phyloP scores from a whole-genome alignment of 192 early-diverging fungal species.

The Backusella australiensis region DNA sequence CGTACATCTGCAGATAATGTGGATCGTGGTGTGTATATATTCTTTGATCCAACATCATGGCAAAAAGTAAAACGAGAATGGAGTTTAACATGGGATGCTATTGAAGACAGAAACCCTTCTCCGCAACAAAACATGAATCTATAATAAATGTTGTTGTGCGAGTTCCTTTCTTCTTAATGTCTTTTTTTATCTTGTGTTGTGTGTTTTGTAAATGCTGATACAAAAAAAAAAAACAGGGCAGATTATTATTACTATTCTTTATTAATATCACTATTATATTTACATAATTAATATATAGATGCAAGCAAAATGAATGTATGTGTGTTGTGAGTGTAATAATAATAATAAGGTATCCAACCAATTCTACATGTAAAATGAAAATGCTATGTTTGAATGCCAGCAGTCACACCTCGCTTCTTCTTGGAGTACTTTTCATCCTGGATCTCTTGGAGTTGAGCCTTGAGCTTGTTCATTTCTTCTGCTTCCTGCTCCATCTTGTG shows the following conservation, averaged over 20 bases:
- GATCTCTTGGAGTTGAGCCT: conserved; percentile 39
- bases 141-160: background rate
- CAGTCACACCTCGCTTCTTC: conserved; percentile 30
- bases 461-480: conserved; percentile 43
- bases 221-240: no score
- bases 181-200: background rate
- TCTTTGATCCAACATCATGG: conserved; percentile 93
- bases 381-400: conserved; percentile 17
- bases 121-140: background rate
- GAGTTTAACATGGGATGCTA: conserved; percentile 77
- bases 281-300: no score
- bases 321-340: no score
- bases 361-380: no score
- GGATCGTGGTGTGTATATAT: conserved; percentile 85
- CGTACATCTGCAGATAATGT: conserved; percentile 41
- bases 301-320: no score
- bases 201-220: background rate
- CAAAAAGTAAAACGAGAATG: conserved; percentile 88
- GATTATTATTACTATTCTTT: no score
- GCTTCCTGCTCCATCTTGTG: conserved; percentile 42
- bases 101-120: conserved; percentile 72
- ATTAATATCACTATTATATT: no score
- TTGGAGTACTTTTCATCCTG: conserved; percentile 36
- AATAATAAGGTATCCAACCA: no score
- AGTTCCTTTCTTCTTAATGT: background rate